phyloP scores from a whole-genome alignment of 345 rosid species.

The Cardamine resedifolia region DNA sequence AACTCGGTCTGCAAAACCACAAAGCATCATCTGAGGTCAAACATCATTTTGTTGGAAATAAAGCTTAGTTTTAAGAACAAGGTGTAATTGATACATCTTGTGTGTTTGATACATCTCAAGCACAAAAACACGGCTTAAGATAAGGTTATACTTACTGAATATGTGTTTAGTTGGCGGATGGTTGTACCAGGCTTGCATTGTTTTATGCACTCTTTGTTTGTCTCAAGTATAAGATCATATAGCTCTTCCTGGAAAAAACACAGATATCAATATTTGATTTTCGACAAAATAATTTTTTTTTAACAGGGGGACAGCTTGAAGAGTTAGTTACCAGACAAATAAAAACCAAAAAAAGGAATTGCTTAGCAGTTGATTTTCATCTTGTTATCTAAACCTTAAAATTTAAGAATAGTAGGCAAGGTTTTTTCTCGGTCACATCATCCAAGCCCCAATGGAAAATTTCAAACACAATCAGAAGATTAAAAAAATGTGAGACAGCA shows the following conservation, averaged over 20 bases:
- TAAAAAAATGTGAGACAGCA: background rate
- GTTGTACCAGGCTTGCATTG: slow-evolving; percentile 82
- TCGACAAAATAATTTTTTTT: background rate
- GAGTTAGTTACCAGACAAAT: background rate
- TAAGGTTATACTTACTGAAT: slow-evolving; percentile 55
- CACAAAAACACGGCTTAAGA: slow-evolving; percentile 12
- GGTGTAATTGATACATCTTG: background rate
- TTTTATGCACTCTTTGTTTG: slow-evolving; percentile 73
- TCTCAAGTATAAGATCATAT: slow-evolving; percentile 80
- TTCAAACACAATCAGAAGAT: background rate
- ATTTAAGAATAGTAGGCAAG: background rate
- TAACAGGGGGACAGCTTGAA: background rate
- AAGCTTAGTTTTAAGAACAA: background rate
- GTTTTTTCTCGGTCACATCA: background rate
- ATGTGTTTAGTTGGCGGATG: slow-evolving; percentile 66
- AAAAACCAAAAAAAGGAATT: background rate
- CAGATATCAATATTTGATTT: background rate
- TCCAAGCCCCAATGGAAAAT: background rate
- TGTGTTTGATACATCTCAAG: slow-evolving; percentile 2
- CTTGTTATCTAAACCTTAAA: background rate
- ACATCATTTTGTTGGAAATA: slow-evolving; percentile 8
- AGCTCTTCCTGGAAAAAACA: slow-evolving; percentile 64
- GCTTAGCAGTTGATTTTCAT: background rate
- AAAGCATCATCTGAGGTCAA: slow-evolving; percentile 20
- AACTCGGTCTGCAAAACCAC: slow-evolving; percentile 56